Conservation (phyloP, 2,329 filamentous ascomycete genomes). For the Tolypocladium endophyticum region DNA sequence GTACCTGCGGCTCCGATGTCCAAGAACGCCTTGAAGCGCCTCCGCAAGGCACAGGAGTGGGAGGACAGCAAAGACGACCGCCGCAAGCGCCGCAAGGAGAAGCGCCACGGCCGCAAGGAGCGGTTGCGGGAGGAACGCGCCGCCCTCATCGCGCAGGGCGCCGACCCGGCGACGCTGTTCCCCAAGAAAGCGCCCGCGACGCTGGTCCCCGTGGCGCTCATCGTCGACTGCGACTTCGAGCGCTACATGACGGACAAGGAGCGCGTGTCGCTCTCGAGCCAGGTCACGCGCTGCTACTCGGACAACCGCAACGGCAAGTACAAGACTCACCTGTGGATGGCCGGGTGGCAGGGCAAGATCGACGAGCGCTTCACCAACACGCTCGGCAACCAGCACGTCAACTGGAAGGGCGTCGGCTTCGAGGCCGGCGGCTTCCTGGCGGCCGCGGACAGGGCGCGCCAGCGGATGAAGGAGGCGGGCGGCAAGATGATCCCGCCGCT, state of each 20-base stretch:
- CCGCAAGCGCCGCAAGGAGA: conserved; percentile 43
- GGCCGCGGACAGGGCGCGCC: conserved; percentile 54
- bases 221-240: conserved; percentile 91
- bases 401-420: conserved; percentile 73
- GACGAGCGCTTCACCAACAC: conserved; percentile 71
- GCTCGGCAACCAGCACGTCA: conserved; percentile 57
- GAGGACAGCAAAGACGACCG: conserved; percentile 58
- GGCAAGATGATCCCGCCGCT: conserved; percentile 53
- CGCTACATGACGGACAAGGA: conserved; percentile 82
- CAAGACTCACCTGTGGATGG: conserved; percentile 63
- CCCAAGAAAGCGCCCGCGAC: conserved; percentile 27
- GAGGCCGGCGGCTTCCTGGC: conserved; percentile 63
- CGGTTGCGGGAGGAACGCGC: conserved; percentile 40
- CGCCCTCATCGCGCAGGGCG: conserved; percentile 36
- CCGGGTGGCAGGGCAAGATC: conserved; percentile 66
- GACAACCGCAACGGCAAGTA: conserved; percentile 66
- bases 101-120: conserved; percentile 34
- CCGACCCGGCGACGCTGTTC: conserved; percentile 25
- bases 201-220: conserved; percentile 64
- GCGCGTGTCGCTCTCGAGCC: conserved; percentile 67
- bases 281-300: conserved; percentile 81
- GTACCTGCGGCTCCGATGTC: conserved; percentile 40
- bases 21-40: conserved; percentile 78
- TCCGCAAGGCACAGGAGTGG: conserved; percentile 62
- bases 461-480: conserved; percentile 48